Percentiles rank a stretch among this genome's conserved stretches.
Evolutionary conservation across 176 grass and related monocot genomes (phyloP).

Genomic region (Eremochloa ophiuroides): DNA sequence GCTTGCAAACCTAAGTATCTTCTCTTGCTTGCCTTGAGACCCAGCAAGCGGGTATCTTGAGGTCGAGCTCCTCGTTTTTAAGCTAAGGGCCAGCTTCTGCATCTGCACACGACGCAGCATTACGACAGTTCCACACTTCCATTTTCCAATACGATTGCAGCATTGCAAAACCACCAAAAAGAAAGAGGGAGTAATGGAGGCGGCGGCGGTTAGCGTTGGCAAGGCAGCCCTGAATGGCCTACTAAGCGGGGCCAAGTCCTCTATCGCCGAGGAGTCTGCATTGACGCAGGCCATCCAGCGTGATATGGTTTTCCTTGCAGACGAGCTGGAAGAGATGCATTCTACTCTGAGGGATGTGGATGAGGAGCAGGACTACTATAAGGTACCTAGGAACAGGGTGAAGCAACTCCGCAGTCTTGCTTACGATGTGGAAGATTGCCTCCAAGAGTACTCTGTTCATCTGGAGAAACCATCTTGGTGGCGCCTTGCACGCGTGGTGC

Average conservation of each 20-base stretch:
- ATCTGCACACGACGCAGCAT: too few species aligned
- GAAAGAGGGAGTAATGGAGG: not conserved
- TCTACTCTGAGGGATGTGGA: not conserved
- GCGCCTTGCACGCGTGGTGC: not conserved
- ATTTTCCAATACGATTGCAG: too few species aligned
- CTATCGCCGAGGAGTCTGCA: not conserved
- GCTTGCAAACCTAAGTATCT: not conserved
- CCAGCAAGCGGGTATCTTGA: not conserved
- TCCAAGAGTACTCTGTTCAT: not conserved
- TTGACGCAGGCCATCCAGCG: not conserved
- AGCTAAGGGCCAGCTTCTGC: too few species aligned
- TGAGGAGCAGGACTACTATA: not conserved
- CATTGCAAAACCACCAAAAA: too few species aligned
- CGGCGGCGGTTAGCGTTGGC: not conserved
- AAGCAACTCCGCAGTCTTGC: not conserved
- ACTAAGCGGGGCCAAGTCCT: not conserved
- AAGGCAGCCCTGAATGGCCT: not conserved
- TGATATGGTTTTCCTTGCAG: not conserved
- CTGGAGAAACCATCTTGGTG: not conserved
- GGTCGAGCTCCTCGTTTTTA: too few species aligned
- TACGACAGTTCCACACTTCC: too few species aligned
- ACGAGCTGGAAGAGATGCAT: not conserved
- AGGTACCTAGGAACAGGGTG: not conserved
- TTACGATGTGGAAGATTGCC: not conserved
- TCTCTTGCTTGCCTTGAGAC: not conserved